Evolutionary conservation across 78 protist species (phyloP), one percentile per base, ranked within the genome.

Genomic region (Thecamonas trahens): DNA sequence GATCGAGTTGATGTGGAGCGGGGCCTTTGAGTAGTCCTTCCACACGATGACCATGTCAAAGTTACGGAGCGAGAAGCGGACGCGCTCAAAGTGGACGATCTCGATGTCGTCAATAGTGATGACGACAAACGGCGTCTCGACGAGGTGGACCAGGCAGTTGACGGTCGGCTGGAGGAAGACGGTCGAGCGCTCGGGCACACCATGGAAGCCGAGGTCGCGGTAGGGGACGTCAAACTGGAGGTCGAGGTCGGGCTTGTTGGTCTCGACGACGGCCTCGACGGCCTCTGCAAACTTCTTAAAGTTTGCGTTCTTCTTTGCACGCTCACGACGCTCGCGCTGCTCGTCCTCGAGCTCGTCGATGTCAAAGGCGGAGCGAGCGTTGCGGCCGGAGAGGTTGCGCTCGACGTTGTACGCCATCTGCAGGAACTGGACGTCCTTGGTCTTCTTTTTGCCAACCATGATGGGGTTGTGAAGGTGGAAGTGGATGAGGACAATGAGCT

Each of bases 361-460:
- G 20, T 90, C 95, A n/a, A 17, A 61, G 32, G 7, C 7, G 65
- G 31, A 4, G 38, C 31, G 37, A n/a, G 20, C 26, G 8, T 37
- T 15, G 52, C 45, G 17, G n/a, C n/a, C 55, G 24, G 62, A 49
- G 55, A 45, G 32, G 32, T 40, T 34, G 39, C 14, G 73, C n/a
- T 64, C 67, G n/a, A n/a, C n/a, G 49, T 55, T 59, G 22, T 75
- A 45, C 50, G 40, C 73, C 78, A 90, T 50, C 72, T 71, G 38
- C 72, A 60, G 85, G 67, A 95, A 93, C 67, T 92, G 96, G 24
- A 95, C 79, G 52, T 95, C 98, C 50, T 70, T 57, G 18, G 77
- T 40, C 74, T 83, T 87, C 86, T 94, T 95, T 78, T 88, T 90
- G 54, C 91, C 94, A 38, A 94, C 67, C 90, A 94, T 89, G 61